Base-by-base conservation (phyloP, 768 basidiomycete species). In the Collybia mongolica region DNA sequence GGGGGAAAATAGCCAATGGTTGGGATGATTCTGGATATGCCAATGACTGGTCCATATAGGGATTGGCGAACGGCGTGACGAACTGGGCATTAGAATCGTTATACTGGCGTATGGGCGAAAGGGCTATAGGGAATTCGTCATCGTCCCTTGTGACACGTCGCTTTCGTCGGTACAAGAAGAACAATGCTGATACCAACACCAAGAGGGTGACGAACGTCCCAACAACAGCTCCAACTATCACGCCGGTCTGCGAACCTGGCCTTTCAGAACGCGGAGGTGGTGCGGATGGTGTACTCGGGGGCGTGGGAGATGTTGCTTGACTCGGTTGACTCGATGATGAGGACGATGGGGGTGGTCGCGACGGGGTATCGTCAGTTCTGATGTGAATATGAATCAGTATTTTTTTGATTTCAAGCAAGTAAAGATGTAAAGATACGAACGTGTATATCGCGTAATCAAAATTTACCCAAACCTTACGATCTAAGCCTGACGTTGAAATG, bases 381-480 rank as follows among this genome's bases (percentile, higher is more conserved):
- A 32, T 14, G 3, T 42, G 15, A 42, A 20, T 14, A 15, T 4
- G 3, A 38, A 6, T 5, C 15, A 32, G 12, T 17, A 45, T 17
- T 18, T 15, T 9, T 20, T 20, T 8, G 18, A 14, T 35, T 8
- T 17, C 7, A 26, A 7, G 24, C 7, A 26, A 36, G 24, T 14
- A 2, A 29, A 32, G 22, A 40, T 36, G 17, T n/a, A 22, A 3
- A 32, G 22, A 39, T 22, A 54, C 68, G 47, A 50, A 70, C 70
- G 67, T 70, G 54, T 71, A 71, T 19, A 65, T 62, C 6, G 67
- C 69, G 54, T 68, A 72, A 55, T 72, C 69, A 57, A 72, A 72
- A 44, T 64, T 67, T 24, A 72, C 56, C 44, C 57, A 72, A 22
- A 68, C 58, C 36, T 61, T 51, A 18, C 52, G 48, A 39, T 60